phyloP scores from a whole-genome alignment of 2,329 filamentous ascomycete genomes.

The Shiraia bambusicola region DNA sequence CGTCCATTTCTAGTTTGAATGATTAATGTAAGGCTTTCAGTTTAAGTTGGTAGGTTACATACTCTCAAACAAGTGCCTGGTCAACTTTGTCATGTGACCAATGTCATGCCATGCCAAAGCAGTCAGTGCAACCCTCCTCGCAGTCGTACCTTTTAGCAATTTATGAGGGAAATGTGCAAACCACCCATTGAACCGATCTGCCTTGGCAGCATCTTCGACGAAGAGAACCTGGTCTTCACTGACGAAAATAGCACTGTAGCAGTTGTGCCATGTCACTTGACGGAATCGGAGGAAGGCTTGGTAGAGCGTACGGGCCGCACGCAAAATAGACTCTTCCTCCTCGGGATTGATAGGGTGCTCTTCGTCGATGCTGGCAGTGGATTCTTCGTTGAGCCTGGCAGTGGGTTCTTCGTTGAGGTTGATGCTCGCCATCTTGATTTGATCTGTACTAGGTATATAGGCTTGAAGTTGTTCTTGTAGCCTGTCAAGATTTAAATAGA shows the following conservation, averaged over 20 bases:
- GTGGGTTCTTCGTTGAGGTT: no score
- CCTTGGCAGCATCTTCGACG: neutral
- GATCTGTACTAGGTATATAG: no score
- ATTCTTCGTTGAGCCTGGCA: no score
- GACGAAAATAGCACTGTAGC: neutral
- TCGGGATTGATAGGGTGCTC: no score
- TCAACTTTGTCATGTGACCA: conserved; percentile 2
- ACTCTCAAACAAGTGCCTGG: conserved; percentile 7
- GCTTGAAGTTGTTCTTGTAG: no score
- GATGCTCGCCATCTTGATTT: no score
- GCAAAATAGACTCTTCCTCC: neutral
- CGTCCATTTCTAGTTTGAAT: conserved; percentile 8
- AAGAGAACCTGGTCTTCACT: neutral
- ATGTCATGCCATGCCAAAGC: conserved; percentile 4
- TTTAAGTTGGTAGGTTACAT: neutral
- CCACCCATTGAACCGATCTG: conserved; percentile 1
- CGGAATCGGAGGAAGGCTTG: conserved; percentile 2
- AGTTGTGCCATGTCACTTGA: conserved; percentile 2
- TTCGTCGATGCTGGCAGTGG: no score
- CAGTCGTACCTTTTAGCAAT: neutral
- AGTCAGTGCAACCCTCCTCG: conserved; percentile 1
- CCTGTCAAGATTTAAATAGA: no score
- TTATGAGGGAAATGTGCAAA: conserved; percentile 3
- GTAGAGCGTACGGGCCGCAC: neutral
- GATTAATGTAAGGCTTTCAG: neutral